A percentile compares a stretch with the other conserved stretches of the same genome.
These are phyloP conservation scores for Amauroascus verrucosus DNA, from an alignment of 2,329 filamentous ascomycete species.

Conservation along the genomic window DNA sequence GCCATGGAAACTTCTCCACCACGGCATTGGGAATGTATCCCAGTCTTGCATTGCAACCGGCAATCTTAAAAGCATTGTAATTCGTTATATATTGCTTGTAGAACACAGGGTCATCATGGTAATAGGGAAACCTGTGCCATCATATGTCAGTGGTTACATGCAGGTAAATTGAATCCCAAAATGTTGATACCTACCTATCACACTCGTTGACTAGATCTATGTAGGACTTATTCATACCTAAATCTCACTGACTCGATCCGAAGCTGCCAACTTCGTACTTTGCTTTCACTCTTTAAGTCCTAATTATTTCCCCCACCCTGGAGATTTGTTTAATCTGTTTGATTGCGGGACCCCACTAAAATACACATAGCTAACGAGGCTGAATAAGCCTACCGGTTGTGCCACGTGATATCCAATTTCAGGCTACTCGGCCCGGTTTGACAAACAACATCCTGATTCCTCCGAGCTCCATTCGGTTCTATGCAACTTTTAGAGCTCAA, in stretches of 20 bases:
- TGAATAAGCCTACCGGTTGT: too few species aligned
- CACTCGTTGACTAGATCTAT: constrained; percentile 46
- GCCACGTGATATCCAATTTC: too few species aligned
- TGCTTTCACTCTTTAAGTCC: background rate
- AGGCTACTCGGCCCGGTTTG: too few species aligned
- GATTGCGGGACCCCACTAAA: background rate
- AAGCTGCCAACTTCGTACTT: background rate
- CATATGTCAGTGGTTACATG: background rate
- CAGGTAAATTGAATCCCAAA: background rate
- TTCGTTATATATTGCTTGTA: constrained; percentile 46
- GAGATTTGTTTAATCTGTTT: background rate
- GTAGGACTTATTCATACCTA: constrained; percentile 13
- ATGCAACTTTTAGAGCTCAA: background rate
- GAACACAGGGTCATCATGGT: constrained; percentile 47
- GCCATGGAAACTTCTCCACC: constrained; percentile 35
- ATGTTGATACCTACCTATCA: constrained; percentile 39
- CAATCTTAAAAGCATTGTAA: constrained; percentile 57
- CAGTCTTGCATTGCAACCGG: constrained; percentile 52
- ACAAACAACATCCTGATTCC: background rate
- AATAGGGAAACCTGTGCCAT: constrained; percentile 62
- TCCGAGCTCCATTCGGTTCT: constrained; percentile 1
- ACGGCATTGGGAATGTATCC: constrained; percentile 49
- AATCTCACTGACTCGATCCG: background rate
- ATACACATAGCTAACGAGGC: background rate
- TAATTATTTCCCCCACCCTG: background rate